Conservation (phyloP, 306 rosid genomes). For the Corylus americana region DNA sequence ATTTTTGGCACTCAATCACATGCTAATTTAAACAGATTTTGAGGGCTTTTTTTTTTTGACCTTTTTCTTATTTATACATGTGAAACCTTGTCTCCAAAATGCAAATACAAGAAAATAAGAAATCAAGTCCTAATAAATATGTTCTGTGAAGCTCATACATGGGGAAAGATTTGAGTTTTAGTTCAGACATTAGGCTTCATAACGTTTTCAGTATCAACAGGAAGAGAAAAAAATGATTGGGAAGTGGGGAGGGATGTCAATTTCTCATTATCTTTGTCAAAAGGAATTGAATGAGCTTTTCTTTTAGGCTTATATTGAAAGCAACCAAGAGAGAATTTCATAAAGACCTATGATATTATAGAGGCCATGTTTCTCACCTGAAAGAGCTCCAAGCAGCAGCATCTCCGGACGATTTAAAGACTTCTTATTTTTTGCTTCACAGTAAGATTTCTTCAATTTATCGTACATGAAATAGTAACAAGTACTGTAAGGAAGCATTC, state of each 20-base stretch:
- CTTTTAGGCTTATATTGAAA: neutral
- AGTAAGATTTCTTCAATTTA: conserved; percentile 76
- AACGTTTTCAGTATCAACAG: neutral
- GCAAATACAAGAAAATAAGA: neutral
- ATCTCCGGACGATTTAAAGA: conserved; percentile 80
- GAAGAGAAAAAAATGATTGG: neutral
- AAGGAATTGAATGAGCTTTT: neutral
- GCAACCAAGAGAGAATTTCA: neutral
- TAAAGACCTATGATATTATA: neutral
- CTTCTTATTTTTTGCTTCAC: conserved; percentile 63
- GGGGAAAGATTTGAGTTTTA: conserved; percentile 3
- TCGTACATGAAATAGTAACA: conserved; percentile 97
- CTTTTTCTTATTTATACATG: neutral
- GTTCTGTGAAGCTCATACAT: neutral
- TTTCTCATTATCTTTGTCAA: neutral
- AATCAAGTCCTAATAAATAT: neutral
- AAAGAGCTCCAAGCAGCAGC: conserved; percentile 83
- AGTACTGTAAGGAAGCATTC: conserved; percentile 99
- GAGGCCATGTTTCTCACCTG: conserved; percentile 55
- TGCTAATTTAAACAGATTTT: neutral
- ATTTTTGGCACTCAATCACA: neutral
- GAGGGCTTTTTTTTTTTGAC: too few species aligned
- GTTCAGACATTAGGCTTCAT: neutral
- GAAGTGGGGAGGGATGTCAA: neutral
- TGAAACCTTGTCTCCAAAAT: neutral